Conservation (phyloP, 1,139 yeast species). For the Yamadazyma sp. region DNA sequence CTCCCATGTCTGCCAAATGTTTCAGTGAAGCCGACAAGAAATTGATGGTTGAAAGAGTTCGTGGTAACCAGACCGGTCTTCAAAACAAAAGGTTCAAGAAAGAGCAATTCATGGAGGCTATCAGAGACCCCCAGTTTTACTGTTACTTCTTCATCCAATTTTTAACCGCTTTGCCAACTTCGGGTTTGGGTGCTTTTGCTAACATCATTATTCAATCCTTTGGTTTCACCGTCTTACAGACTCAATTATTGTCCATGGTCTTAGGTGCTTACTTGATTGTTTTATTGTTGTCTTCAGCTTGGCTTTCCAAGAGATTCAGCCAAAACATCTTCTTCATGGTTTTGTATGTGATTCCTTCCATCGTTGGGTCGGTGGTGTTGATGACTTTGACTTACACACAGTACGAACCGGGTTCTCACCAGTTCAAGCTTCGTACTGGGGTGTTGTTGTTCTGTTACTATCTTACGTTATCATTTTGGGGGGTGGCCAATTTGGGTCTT, state of each 20-base stretch:
- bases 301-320: constrained; percentile 27
- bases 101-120: constrained; percentile 30
- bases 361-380: constrained; percentile 37
- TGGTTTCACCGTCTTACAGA: constrained; percentile 32
- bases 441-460: constrained; percentile 25
- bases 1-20: constrained; percentile 32
- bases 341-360: constrained; percentile 31
- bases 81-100: constrained; percentile 27
- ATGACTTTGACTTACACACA: constrained; percentile 25
- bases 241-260: constrained; percentile 42
- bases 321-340: constrained; percentile 11
- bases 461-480: constrained; percentile 32
- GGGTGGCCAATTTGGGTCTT: constrained; percentile 22
- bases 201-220: constrained; percentile 38
- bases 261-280: constrained; percentile 37
- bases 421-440: constrained; percentile 17
- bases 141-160: constrained; percentile 35
- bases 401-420: constrained; percentile 20
- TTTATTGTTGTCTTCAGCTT: constrained; percentile 31
- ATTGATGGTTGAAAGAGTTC: constrained; percentile 31
- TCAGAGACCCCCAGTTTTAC: constrained; percentile 37
- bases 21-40: constrained; percentile 28
- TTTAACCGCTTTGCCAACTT: constrained; percentile 38
- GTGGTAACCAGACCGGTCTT: constrained; percentile 36
- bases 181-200: constrained; percentile 42